Evolutionary conservation across 2,329 filamentous ascomycete genomes (phyloP).

Genomic region (Aspergillus fumigatus): DNA sequence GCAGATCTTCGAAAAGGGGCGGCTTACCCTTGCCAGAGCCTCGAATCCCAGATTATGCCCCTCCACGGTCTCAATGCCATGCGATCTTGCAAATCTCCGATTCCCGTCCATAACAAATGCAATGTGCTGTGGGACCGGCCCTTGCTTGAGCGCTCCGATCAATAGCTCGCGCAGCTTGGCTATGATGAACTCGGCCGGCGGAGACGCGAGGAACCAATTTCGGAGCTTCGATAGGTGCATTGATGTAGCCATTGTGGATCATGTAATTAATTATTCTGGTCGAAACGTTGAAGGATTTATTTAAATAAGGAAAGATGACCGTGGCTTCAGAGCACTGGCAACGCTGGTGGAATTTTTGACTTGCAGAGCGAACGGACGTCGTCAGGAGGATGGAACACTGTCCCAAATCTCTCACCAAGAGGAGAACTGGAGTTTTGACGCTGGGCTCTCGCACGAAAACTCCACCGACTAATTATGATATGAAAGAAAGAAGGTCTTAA

Average conservation of each 20-base stretch:
- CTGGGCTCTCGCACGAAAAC: background rate
- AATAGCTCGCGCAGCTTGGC: constrained; percentile 74
- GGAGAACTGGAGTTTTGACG: background rate
- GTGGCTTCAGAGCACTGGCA: background rate
- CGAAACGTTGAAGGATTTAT: background rate
- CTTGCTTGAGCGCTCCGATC: constrained; percentile 83
- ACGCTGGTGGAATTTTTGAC: background rate
- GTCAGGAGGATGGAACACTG: background rate
- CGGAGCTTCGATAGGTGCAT: constrained; percentile 59
- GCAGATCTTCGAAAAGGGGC: background rate
- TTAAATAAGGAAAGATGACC: background rate
- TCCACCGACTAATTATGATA: constrained; percentile 1
- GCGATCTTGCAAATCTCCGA: constrained; percentile 80
- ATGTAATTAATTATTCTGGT: constrained; percentile 1
- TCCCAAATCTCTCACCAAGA: background rate
- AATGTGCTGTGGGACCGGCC: constrained; percentile 87
- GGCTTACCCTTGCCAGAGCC: constrained; percentile 74
- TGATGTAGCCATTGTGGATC: constrained; percentile 41
- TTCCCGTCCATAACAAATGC: constrained; percentile 99
- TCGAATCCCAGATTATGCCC: constrained; percentile 96
- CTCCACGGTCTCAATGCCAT: constrained; percentile 93
- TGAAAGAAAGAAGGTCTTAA: constrained; percentile 5
- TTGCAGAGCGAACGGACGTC: background rate
- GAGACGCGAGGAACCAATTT: constrained; percentile 79
- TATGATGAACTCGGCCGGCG: constrained; percentile 86